Conservation (phyloP, 169 alveolate genomes). For the Miamiensis avidus region DNA sequence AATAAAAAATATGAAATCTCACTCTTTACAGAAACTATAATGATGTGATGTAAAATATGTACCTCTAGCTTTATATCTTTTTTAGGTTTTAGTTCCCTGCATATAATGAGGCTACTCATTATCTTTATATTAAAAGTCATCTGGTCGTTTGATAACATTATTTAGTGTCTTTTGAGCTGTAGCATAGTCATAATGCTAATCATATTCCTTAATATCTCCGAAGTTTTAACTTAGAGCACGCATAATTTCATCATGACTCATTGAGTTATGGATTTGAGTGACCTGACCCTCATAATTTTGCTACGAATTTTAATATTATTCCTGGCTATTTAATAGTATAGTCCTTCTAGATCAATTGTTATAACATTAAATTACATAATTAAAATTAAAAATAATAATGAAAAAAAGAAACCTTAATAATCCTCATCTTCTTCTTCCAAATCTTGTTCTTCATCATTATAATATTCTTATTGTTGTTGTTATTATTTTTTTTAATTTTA, state of each 20-base stretch:
- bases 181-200: constrained; percentile 31
- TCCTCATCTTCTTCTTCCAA: too few species aligned
- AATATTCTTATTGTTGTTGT: background rate
- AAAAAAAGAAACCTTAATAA: too few species aligned
- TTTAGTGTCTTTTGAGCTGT: constrained; percentile 36
- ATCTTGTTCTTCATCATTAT: too few species aligned
- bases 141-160: constrained; percentile 38
- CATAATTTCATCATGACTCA: constrained; percentile 37
- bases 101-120: constrained; percentile 41
- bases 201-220: constrained; percentile 45
- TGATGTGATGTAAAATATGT: background rate
- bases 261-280: constrained; percentile 12
- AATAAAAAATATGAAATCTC: too few species aligned
- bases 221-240: constrained; percentile 17
- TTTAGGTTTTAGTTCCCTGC: constrained; percentile 36
- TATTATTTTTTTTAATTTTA: background rate
- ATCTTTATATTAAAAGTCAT: constrained; percentile 25
- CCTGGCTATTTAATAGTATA: too few species aligned
- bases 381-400: too few species aligned
- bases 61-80: constrained; percentile 43
- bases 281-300: background rate
- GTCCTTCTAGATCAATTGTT: too few species aligned
- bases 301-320: constrained; percentile 14
- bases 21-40: too few species aligned
- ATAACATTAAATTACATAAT: too few species aligned